Conservation (phyloP, 2,329 filamentous ascomycete species). For the Bipolaris sorokiniana region DNA sequence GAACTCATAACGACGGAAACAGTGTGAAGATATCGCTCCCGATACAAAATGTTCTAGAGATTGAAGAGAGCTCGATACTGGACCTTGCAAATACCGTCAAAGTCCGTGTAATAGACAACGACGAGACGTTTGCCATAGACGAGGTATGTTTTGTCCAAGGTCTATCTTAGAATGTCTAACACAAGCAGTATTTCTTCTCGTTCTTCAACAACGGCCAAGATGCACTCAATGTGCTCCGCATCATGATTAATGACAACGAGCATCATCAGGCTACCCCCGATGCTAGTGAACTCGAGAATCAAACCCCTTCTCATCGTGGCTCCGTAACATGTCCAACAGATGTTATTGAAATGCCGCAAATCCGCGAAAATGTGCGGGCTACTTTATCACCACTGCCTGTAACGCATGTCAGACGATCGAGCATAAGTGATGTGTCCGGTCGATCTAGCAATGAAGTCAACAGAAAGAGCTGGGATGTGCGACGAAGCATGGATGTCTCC, state of each 20-base stretch:
- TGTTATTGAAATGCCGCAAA: constrained; percentile 33
- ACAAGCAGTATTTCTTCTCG: constrained; percentile 83
- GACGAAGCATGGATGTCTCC: constrained; percentile 48
- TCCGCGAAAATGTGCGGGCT: constrained; percentile 51
- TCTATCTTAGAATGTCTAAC: constrained; percentile 13
- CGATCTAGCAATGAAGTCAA: constrained; percentile 49
- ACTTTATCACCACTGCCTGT: constrained; percentile 53
- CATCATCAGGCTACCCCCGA: constrained; percentile 35
- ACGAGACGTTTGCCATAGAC: constrained; percentile 93
- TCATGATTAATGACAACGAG: constrained; percentile 70
- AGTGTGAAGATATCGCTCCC: constrained; percentile 95
- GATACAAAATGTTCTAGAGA: constrained; percentile 85
- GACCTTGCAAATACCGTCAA: constrained; percentile 95
- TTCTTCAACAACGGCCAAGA: constrained; percentile 89
- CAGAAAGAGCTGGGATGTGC: constrained; percentile 50
- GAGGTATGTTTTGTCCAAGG: constrained; percentile 63
- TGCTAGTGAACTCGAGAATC: constrained; percentile 17
- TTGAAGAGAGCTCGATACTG: constrained; percentile 89
- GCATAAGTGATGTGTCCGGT: constrained; percentile 52
- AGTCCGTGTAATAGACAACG: constrained; percentile 88
- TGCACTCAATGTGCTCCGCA: constrained; percentile 77
- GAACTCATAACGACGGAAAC: constrained; percentile 93
- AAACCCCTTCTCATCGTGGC: constrained; percentile 21
- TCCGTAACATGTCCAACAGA: constrained; percentile 24
- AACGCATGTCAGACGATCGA: constrained; percentile 41